Base-by-base conservation (phyloP, 1,139 yeast species). In the Protomyces pachydermus region DNA sequence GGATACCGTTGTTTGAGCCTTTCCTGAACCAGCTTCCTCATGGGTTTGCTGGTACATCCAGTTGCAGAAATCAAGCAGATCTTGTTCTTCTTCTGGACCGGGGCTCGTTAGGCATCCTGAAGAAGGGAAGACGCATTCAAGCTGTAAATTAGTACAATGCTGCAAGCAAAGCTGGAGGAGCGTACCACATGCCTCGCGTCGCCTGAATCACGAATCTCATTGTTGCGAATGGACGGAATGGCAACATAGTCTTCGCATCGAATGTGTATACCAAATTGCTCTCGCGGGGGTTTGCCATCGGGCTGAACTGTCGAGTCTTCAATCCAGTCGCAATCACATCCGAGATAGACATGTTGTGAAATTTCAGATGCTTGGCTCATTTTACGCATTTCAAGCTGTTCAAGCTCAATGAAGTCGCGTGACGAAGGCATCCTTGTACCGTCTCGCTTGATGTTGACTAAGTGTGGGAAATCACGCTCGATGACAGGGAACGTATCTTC, bases 321-420 rank as follows among this genome's bases (percentile, higher is more conserved):
- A 9, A 45, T 73, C 76, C 63, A 77, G 81, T 86, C 88, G 1
- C 82, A 79, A 1, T 84, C 78, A 71, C 91, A 91, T 0, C 98
- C 98, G 56, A 86, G 79, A 91, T 91, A 91, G 3, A 91, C 82
- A 54, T 82, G 79, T 20, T 69, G 67, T 12, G 68, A 65, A 20
- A 64, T 60, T 16, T 67, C 70, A 3, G 95, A 82, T 0, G 96
- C 95, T 1, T 89, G 79, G 0, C 97, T 86, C 93, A 91, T 88
- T 72, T 83, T 83, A 2, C 90, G 79, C 67, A 91, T 86, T 74
- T 91, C 97, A 10, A 88, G 79, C 67, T 88, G 84, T 72, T 91
- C 98, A 70, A 87, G 84, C 65, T 84, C 80, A 45, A 82, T 78
- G 71, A 86, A 85, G 71, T 89, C 66, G 61, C 14, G 54, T 25